Base-by-base conservation (phyloP, 345 rosid species). In the Aegle marmelos region DNA sequence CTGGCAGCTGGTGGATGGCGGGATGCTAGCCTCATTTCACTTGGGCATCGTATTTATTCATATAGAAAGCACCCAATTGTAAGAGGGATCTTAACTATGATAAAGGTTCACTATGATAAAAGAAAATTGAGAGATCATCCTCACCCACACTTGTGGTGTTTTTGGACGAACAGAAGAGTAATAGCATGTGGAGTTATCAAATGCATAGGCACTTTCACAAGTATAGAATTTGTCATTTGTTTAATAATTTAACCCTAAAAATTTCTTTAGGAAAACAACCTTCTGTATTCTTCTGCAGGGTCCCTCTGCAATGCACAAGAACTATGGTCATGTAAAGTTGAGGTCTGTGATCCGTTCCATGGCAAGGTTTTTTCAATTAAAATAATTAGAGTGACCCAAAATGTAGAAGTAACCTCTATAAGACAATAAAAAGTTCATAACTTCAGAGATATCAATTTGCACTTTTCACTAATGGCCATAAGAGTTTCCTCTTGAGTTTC, bases 401-500 rank as follows among this genome's bases (percentile, higher is more conserved):
- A 31, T 3, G 4, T 33, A n/a, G 25, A 24, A 73, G 19, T 59
- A 41, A 7, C 36, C 56, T 37, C 4, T 39, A 54, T 25, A 41
- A 19, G 25, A 4, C 39, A 7, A 21, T 6, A 48, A 37, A 19
- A 27, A 60, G 17, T 19, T 61, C 33, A 6, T 41, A 61, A 50
- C 57, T 61, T 74, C 9, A 1, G 53, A n/a, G 37, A 58, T 56
- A 34, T 57, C n/a, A 14, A 36, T 62, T 45, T 74, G 17, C 77
- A 9, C 67, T 25, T 37, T n/a, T 59, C 66, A 73, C 33, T 13
- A 59, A 37, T n/a, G 75, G 25, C 33, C 33, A 34, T 16, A 41
- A 25, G 68, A 36, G 57, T 73, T 73, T 6, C 17, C 56, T 60
- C 25, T 73, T 27, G 17, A 59, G 53, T 73, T 73, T 73, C 60